phyloP scores from a whole-genome alignment of 345 rosid genomes.

The Psidium friedrichsthalianum region DNA sequence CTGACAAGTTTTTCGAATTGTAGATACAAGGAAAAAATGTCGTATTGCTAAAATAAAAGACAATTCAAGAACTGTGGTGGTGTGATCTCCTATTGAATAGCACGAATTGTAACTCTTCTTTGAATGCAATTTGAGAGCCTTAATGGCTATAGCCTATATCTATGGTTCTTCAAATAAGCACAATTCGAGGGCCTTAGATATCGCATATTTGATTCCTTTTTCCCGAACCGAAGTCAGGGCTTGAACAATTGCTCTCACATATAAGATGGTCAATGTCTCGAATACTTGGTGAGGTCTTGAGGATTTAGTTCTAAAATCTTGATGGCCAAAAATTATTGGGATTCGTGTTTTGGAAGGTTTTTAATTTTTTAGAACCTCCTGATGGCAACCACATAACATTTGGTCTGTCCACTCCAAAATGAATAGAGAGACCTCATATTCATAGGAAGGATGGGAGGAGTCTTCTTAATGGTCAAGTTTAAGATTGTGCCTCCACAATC shows the following conservation, averaged over 20 bases:
- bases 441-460: not conserved
- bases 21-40: not conserved
- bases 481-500: not conserved
- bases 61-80: not conserved
- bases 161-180: not conserved
- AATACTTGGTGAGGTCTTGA: not conserved
- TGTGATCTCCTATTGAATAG: not conserved
- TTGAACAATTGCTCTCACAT: not conserved
- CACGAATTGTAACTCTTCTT: not conserved
- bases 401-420: not conserved
- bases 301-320: not conserved
- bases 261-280: not conserved
- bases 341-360: not conserved
- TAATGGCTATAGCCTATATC: not conserved
- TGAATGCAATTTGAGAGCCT: not conserved
- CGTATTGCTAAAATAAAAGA: not conserved
- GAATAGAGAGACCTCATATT: not conserved
- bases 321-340: not conserved
- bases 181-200: not conserved
- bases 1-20: too few relatives aligned
- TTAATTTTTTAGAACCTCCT: not conserved
- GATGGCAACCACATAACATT: not conserved
- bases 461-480: not conserved
- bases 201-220: not conserved
- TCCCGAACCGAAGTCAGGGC: fast-evolving